These are phyloP conservation scores for Pseudonectria buxi DNA, from an alignment of 2,329 filamentous ascomycete genomes.

Conservation along the genomic window DNA sequence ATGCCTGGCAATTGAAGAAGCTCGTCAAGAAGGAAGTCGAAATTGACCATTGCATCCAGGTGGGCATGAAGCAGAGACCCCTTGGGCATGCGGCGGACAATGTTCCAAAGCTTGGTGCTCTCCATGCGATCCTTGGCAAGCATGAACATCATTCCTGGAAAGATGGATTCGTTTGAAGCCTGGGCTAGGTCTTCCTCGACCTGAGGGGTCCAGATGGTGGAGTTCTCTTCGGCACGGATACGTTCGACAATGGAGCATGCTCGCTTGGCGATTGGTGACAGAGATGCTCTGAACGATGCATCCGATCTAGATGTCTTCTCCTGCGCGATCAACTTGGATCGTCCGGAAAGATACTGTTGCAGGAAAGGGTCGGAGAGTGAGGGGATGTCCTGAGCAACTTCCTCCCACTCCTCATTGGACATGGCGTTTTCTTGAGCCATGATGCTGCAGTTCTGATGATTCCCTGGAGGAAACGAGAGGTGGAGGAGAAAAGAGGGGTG, in stretches of 20 bases:
- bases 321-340: constrained; percentile 67
- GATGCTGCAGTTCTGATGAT: constrained; percentile 1
- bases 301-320: constrained; percentile 80
- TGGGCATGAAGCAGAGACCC: constrained; percentile 82
- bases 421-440: constrained; percentile 29
- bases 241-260: constrained; percentile 74
- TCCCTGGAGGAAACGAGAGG: background rate
- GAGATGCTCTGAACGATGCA: constrained; percentile 58
- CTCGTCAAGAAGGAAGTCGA: constrained; percentile 69
- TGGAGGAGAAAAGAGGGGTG: background rate
- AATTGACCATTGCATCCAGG: constrained; percentile 84
- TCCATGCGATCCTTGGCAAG: constrained; percentile 83
- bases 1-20: constrained; percentile 68
- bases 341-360: constrained; percentile 70
- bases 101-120: constrained; percentile 74
- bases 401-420: constrained; percentile 53
- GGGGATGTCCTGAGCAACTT: constrained; percentile 51
- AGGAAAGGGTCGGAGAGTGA: constrained; percentile 65
- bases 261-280: constrained; percentile 71
- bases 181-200: constrained; percentile 64
- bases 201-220: constrained; percentile 67
- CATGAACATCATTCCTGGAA: constrained; percentile 90
- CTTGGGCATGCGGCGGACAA: constrained; percentile 82
- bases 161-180: constrained; percentile 56
- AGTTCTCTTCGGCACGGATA: constrained; percentile 72